Evolutionary conservation across 179 eudicot genomes (phyloP), one percentile per base, ranked within the genome.

Genomic region (Silene coronaria): DNA sequence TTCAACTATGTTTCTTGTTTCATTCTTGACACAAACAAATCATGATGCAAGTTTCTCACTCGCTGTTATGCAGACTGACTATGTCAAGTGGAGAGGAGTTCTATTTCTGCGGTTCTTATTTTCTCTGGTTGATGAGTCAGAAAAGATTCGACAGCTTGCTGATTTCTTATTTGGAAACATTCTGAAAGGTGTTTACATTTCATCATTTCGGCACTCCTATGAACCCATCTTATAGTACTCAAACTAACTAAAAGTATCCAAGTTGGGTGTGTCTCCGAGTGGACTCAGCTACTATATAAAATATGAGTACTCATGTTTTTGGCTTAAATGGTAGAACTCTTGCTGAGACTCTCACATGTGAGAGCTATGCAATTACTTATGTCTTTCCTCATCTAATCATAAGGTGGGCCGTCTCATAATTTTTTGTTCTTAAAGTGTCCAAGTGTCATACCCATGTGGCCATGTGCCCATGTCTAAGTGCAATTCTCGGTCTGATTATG

Each of bases 1-100:
- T 75, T 23, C 26, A 38, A 16, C 34, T 59, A 42, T 8, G 8
- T 6, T 16, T n/a, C 6, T 71, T 64, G 24, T 48, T 53, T 28
- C 72, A 51, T 23, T 28, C 17, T 9, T 71, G 62, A n/a, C 27
- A 55, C 60, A 65, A 75, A 22, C 22, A 34, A 62, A 62, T 34
- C 21, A 8, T 59, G 9, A 28, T 34, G 72, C 48, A 57, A 67
- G 32, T 42, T 76, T 22, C 51, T 77, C 16, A 42, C 24, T 46
- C 45, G 34, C 59, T 70, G 22, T 24, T 51, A 12, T 84, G 71
- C 86, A 95, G 99, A 87, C 96, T 75, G 99, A 95, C 85, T 95
- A 95, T 79, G 99, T 95, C 78, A 95, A 95, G 86, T 95, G 99
- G 97, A 87, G 97, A 84, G 99, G 99, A 59, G 83, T 91, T 65